Conservation (phyloP, 495 filamentous ascomycete genomes). For the Penicillium daleae region DNA sequence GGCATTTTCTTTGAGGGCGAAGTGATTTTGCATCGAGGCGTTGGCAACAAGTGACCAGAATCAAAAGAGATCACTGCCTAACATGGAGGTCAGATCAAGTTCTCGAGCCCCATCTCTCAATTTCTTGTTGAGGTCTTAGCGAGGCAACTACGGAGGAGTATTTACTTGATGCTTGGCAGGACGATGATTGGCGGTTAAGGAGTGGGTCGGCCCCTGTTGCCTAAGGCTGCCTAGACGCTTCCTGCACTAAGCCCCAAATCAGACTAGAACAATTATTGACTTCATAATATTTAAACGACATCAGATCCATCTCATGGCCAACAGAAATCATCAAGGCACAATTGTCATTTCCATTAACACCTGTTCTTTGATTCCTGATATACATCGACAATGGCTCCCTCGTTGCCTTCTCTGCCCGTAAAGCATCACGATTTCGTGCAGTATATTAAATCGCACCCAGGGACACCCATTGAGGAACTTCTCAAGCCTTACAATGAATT, state of each 20-base stretch:
- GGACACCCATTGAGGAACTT: constrained; percentile 58
- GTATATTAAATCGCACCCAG: constrained; percentile 51
- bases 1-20: background rate
- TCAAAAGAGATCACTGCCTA: background rate
- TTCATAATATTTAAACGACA: constrained; percentile 5
- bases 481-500: constrained; percentile 70
- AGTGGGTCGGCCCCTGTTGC: constrained; percentile 4
- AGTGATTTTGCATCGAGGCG: background rate
- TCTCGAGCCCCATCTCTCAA: background rate
- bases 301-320: background rate
- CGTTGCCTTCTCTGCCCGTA: constrained; percentile 44
- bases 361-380: background rate
- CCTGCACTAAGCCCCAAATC: background rate
- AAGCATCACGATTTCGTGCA: constrained; percentile 47
- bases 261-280: background rate
- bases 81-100: background rate
- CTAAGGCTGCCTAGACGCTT: constrained; percentile 6
- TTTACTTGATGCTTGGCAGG: constrained; percentile 5
- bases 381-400: constrained; percentile 24
- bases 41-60: background rate
- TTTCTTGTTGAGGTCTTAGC: background rate
- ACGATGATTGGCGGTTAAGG: background rate
- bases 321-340: background rate
- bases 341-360: background rate
- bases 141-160: background rate